Conservation (phyloP, 2,329 filamentous ascomycete genomes). For the Fusarium sp. region DNA sequence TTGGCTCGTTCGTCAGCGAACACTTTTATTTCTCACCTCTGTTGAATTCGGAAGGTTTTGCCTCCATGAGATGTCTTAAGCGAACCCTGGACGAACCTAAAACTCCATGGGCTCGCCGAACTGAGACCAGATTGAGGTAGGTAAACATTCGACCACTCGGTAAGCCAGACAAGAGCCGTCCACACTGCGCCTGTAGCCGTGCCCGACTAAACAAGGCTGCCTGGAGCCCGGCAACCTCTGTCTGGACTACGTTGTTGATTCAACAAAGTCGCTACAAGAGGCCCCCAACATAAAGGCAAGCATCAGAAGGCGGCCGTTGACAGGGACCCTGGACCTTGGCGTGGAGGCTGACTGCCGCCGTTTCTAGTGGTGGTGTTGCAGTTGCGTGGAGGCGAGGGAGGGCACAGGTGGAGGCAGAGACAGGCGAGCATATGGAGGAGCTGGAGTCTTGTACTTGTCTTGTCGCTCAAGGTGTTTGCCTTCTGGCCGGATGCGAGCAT, state of each 20-base stretch:
- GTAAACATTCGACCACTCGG: not conserved
- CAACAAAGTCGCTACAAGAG: constrained; percentile 26
- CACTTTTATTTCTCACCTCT: not conserved
- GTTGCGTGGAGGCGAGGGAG: constrained; percentile 14
- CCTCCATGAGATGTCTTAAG: not conserved
- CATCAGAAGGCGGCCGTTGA: constrained; percentile 13
- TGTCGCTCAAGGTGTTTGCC: constrained; percentile 7
- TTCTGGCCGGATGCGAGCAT: constrained; percentile 4
- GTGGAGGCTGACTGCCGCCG: constrained; percentile 34
- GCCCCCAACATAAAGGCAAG: constrained; percentile 25
- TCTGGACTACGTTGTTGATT: constrained; percentile 6
- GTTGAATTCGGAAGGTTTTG: constrained; percentile 20
- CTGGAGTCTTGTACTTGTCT: not conserved
- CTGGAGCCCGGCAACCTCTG: constrained; percentile 2
- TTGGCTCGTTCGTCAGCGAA: constrained; percentile 17
- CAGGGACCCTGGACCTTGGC: constrained; percentile 37
- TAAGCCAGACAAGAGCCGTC: constrained; percentile 8
- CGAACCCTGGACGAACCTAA: not conserved
- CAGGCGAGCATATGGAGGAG: constrained; percentile 6
- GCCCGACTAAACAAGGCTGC: constrained; percentile 15
- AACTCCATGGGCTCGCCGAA: not conserved
- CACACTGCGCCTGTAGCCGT: constrained; percentile 6
- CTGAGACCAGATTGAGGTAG: not conserved
- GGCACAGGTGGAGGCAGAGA: constrained; percentile 4
- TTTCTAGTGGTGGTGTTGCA: constrained; percentile 30